A percentile compares a stretch with the other conserved stretches of the same genome.
These are phyloP conservation scores for Phyllosticta paracitricarpa DNA, from an alignment of 2,329 filamentous ascomycete genomes.

Conservation along the genomic window DNA sequence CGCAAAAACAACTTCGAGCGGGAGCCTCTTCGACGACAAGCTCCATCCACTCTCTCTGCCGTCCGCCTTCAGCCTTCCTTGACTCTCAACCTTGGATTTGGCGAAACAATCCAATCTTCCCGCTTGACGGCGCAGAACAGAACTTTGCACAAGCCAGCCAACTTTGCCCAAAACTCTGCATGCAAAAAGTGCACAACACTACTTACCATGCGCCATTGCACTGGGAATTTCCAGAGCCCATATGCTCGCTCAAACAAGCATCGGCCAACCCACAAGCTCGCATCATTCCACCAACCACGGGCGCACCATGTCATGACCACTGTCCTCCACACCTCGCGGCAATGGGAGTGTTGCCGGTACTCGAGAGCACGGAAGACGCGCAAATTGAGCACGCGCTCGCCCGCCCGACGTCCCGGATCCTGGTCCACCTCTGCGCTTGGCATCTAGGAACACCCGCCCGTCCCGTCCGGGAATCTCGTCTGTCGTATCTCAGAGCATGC, in stretches of 20 bases:
- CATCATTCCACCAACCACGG: too few species aligned
- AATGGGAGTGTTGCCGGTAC: not conserved
- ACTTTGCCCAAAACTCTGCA: not conserved
- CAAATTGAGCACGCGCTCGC: not conserved
- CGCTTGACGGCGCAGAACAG: not conserved
- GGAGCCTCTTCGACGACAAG: not conserved
- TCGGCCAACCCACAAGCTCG: too few species aligned
- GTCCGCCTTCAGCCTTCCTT: not conserved
- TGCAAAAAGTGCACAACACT: not conserved
- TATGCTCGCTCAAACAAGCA: too few species aligned
- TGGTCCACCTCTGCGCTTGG: not conserved
- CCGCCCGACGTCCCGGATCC: not conserved
- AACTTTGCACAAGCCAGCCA: not conserved
- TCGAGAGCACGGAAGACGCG: not conserved
- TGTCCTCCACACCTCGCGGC: not conserved
- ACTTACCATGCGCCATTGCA: too few species aligned
- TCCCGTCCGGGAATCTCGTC: not conserved
- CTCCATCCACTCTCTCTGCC: not conserved
- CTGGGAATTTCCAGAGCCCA: too few species aligned
- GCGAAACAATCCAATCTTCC: not conserved
- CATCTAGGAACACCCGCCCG: not conserved
- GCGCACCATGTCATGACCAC: not conserved
- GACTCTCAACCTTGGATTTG: not conserved
- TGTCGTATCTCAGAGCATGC: not conserved
- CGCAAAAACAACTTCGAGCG: not conserved